Evolutionary conservation across 2,329 filamentous ascomycete species (phyloP), one percentile per base, ranked within the genome.

Genomic region (Leptographium flavum): DNA sequence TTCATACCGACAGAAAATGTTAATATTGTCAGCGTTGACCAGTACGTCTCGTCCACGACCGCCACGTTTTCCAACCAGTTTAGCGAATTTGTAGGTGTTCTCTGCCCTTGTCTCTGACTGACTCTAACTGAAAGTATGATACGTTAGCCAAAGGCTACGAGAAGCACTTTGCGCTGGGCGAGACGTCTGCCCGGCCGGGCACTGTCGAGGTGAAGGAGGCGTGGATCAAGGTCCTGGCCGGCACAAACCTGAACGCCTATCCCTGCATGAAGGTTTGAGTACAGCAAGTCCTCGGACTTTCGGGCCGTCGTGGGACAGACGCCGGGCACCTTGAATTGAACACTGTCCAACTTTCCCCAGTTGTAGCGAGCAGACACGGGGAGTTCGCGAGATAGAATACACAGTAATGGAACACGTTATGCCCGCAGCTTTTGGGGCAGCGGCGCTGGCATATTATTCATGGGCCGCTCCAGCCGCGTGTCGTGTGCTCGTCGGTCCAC

Each of bases 401-500:
- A 35, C 3, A 17, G 17, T 11, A 15, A 37, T 4, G 4, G 2
- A 38, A 21, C 13, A 39, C n/a, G 9, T 15, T 42, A 46, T 9
- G 45, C 33, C 6, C 45, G 32, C 6, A 46, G 33, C 28, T 40
- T 42, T n/a, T 48, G 46, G n/a, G 49, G 49, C 23, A 50, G 27
- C 27, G 49, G 49, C 3, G 21, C 32, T 14, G 49, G 49, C 39
- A 45, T 45, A 30, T 46, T 48, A 36, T 23, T 47, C 21, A 38
- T 22, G 10, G 42, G 47, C 30, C 49, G 44, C 38, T 47, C 58
- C 13, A 68, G 59, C 37, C 72, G 62, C 3, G 73, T 72, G 50
- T 77, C 73, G 47, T 70, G 65, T 5, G 67, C 65, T 49, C 68
- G 67, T 42, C 73, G 67, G 48, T 76, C 72, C 40, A 72, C 64